Evolutionary conservation across 306 rosid species (phyloP).

Genomic region (Quercus berberidifolia): DNA sequence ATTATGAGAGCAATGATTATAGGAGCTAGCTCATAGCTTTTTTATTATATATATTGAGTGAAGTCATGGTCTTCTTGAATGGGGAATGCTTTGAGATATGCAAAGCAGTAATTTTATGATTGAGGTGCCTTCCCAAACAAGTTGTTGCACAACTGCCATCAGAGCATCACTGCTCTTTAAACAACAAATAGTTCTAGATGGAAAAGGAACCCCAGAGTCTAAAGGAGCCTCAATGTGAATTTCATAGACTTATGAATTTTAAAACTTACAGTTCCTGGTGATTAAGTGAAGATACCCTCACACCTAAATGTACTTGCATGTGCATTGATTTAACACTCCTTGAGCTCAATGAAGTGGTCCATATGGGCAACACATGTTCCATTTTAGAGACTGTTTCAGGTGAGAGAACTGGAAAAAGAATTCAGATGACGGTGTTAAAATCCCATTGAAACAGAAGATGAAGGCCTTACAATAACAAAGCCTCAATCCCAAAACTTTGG

Average conservation of each 20-base stretch:
- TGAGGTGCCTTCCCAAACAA: constrained; percentile 7
- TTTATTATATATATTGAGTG: background rate
- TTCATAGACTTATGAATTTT: background rate
- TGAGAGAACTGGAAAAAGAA: constrained; percentile 74
- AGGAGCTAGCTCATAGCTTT: constrained; percentile 14
- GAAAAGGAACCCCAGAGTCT: background rate
- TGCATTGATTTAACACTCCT: constrained; percentile 37
- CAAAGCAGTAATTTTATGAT: background rate
- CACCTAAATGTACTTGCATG: constrained; percentile 54
- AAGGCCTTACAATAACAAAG: no score
- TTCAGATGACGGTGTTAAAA: constrained; percentile 43
- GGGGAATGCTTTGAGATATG: background rate
- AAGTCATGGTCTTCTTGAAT: constrained; percentile 10
- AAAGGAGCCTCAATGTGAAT: background rate
- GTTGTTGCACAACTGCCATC: background rate
- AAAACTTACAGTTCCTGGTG: constrained; percentile 67
- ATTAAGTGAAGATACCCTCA: constrained; percentile 65
- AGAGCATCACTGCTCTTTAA: background rate
- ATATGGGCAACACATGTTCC: constrained; percentile 73
- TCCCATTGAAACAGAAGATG: background rate
- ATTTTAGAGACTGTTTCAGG: constrained; percentile 74
- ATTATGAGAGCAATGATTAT: background rate
- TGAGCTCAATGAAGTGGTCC: constrained; percentile 50
- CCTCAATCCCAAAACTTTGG: no score
- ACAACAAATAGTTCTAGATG: background rate